These are phyloP conservation scores for Phytophthora kernoviae DNA, from an alignment of 352 stramenopile genomes.

Conservation along the genomic window DNA sequence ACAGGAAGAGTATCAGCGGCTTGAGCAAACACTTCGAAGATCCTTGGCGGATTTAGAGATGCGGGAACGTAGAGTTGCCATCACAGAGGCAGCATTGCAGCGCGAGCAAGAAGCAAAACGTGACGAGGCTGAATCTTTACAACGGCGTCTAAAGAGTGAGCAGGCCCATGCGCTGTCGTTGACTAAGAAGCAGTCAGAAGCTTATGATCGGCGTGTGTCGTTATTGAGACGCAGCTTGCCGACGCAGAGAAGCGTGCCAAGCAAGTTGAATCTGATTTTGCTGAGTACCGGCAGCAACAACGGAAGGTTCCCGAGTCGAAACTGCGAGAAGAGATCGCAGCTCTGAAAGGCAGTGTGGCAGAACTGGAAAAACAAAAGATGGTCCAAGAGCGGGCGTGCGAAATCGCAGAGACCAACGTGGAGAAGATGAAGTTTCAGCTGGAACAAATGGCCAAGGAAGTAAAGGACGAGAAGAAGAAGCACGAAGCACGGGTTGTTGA, in stretches of 20 bases:
- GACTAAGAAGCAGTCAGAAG: conserved; percentile 61
- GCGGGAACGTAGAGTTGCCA: not conserved
- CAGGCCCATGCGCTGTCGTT: conserved; percentile 56
- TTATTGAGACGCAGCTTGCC: conserved; percentile 49
- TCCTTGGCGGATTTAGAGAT: not conserved
- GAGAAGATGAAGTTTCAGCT: conserved; percentile 57
- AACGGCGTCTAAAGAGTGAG: conserved; percentile 66
- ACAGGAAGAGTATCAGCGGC: conserved; percentile 37
- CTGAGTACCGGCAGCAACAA: conserved; percentile 73
- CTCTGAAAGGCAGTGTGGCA: conserved; percentile 54
- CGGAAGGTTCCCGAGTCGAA: conserved; percentile 73
- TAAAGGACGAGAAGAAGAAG: conserved; percentile 74
- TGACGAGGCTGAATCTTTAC: conserved; percentile 64
- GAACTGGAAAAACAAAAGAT: conserved; percentile 73
- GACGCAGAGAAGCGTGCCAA: conserved; percentile 50
- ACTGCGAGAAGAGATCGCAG: conserved; percentile 71
- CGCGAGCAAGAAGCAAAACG: conserved; percentile 46
- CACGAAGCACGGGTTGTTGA: conserved; percentile 62
- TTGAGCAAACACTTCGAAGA: not conserved
- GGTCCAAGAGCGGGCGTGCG: conserved; percentile 37
- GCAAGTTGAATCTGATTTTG: conserved; percentile 73
- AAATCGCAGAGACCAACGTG: conserved; percentile 42
- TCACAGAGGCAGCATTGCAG: conserved; percentile 48
- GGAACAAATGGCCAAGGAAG: conserved; percentile 54
- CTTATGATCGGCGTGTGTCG: conserved; percentile 46